These are phyloP conservation scores for Globisporangium solare DNA, from an alignment of 352 stramenopile species.

Conservation along the genomic window DNA sequence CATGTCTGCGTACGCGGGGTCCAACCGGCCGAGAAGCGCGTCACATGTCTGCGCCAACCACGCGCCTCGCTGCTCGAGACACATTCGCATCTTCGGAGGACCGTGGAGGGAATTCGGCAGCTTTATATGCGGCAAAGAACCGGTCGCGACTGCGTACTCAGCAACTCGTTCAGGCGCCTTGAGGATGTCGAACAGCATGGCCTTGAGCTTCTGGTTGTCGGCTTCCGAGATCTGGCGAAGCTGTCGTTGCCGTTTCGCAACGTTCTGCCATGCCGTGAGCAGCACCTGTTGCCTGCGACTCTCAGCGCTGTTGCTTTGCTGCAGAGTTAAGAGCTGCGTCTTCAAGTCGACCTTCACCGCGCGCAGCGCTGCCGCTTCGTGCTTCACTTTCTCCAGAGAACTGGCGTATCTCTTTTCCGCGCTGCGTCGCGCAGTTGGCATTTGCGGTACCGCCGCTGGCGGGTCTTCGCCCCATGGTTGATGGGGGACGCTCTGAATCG, in stretches of 20 bases:
- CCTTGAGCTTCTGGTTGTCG: conserved; percentile 12
- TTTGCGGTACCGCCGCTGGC: background rate
- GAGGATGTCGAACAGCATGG: conserved; percentile 5
- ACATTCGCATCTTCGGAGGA: background rate
- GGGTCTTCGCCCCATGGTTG: background rate
- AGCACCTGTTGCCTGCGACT: background rate
- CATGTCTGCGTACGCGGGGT: conserved; percentile 1
- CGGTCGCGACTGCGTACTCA: background rate
- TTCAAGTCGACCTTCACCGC: background rate
- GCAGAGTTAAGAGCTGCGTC: conserved; percentile 2
- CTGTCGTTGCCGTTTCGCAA: conserved; percentile 2
- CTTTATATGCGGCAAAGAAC: background rate
- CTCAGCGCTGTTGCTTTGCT: background rate
- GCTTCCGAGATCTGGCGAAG: conserved; percentile 3
- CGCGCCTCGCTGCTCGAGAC: background rate
- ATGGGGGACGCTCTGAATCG: background rate
- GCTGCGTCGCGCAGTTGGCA: too few species aligned
- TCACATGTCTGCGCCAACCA: too few species aligned
- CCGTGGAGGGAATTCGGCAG: conserved; percentile 6
- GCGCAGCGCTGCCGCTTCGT: conserved; percentile 5
- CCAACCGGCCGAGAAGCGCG: background rate
- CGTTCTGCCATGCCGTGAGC: background rate
- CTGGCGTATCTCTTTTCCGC: background rate
- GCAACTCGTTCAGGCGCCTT: background rate
- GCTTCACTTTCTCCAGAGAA: conserved; percentile 2